A percentile compares a stretch with the other conserved stretches of the same genome.
These are phyloP conservation scores for Vitis rotundifolia DNA, from an alignment of 164 flowering plant genomes.

Conservation along the genomic window DNA sequence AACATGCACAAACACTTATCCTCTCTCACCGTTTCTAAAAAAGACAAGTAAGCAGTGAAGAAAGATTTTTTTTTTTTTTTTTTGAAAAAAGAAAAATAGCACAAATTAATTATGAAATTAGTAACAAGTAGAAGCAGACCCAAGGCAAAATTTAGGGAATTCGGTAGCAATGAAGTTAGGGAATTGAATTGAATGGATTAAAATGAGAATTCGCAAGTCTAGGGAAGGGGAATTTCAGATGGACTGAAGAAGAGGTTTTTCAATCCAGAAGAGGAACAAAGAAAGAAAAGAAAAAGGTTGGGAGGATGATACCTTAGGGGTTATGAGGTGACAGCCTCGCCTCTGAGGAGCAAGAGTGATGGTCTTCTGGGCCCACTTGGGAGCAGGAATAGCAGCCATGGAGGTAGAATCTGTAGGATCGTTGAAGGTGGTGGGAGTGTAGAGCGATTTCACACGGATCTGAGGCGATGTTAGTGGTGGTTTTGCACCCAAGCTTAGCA, in stretches of 20 bases:
- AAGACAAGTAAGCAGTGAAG: neutral
- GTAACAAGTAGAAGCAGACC: too few species aligned
- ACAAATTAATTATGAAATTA: neutral
- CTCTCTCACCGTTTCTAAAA: too few species aligned
- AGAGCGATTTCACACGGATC: constrained; percentile 31
- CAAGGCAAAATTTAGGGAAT: too few species aligned
- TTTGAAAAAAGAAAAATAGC: neutral
- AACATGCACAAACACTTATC: too few species aligned
- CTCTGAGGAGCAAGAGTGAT: constrained; percentile 62
- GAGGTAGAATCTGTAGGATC: constrained; percentile 15
- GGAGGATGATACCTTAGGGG: constrained; percentile 58
- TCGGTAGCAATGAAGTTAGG: neutral
- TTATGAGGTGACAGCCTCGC: constrained; percentile 93
- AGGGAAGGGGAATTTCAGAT: too few species aligned
- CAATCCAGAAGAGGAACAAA: neutral
- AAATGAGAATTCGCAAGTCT: too few species aligned
- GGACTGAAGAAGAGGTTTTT: neutral
- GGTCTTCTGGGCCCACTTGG: constrained; percentile 98
- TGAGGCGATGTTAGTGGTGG: neutral
- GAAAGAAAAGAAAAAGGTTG: neutral
- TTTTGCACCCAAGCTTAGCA: neutral
- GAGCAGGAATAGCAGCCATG: constrained; percentile 51
- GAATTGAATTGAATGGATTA: neutral
- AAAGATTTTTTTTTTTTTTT: neutral
- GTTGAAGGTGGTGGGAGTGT: constrained; percentile 12